Evolutionary conservation across 2,329 filamentous ascomycete species (phyloP).

Genomic region (Nothopassalora personata): DNA sequence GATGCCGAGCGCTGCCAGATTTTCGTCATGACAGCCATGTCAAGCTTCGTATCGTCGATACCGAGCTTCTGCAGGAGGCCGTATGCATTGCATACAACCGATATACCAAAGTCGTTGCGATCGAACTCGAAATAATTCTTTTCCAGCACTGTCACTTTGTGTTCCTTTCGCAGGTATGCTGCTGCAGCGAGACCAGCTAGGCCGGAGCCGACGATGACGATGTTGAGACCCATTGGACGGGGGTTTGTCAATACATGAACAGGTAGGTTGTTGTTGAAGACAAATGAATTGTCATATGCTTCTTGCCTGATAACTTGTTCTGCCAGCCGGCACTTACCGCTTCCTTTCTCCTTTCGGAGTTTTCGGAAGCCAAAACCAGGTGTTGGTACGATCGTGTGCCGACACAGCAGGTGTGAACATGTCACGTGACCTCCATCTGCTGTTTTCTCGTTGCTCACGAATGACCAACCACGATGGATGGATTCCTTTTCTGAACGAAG

Average conservation of each 20-base stretch:
- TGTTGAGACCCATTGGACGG: constrained; percentile 3
- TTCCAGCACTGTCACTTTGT: constrained; percentile 8
- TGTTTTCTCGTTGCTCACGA: not conserved
- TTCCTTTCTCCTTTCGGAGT: not conserved
- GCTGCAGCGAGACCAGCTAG: constrained; percentile 4
- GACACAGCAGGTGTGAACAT: not conserved
- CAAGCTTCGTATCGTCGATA: constrained; percentile 4
- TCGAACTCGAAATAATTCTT: constrained; percentile 6
- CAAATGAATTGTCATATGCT: not conserved
- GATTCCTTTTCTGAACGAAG: not conserved
- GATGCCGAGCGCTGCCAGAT: constrained; percentile 1
- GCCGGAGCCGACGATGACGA: constrained; percentile 8
- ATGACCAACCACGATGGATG: not conserved
- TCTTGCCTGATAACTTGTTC: not conserved
- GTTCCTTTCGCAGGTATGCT: constrained; percentile 5
- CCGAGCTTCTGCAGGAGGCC: constrained; percentile 8
- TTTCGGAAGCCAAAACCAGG: not conserved
- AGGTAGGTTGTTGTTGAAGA: not conserved
- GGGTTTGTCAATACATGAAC: not conserved
- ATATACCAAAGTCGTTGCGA: constrained; percentile 9
- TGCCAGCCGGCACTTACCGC: not conserved
- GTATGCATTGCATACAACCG: constrained; percentile 9
- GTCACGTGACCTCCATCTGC: not conserved
- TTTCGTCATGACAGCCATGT: constrained; percentile 7
- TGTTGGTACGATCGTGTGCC: not conserved